phyloP scores from a whole-genome alignment of 2,329 filamentous ascomycete genomes.

The Nemania bipapillata region DNA sequence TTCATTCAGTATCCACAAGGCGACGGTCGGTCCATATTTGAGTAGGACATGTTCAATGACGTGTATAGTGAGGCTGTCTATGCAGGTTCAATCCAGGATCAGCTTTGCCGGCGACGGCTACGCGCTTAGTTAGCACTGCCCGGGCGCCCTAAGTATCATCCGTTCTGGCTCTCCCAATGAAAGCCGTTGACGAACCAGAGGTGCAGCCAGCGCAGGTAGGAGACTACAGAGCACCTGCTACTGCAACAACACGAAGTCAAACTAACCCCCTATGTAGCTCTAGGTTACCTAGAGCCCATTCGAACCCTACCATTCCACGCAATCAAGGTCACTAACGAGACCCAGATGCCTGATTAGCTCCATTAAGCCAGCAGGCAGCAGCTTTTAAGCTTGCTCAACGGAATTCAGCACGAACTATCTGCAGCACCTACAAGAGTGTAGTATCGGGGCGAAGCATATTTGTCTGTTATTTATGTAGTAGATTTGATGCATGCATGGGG shows the following conservation, averaged over 20 bases:
- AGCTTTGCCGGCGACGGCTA: constrained; percentile 1
- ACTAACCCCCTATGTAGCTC: neutral
- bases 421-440: too few relatives aligned
- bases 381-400: neutral
- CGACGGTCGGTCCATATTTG: neutral
- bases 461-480: constrained; percentile 9
- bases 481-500: too few relatives aligned
- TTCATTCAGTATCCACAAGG: neutral
- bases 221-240: too few relatives aligned
- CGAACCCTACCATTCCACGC: too few relatives aligned
- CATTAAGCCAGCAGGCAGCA: constrained; percentile 5
- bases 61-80: constrained; percentile 31
- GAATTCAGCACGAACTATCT: neutral
- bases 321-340: neutral
- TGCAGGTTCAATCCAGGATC: constrained; percentile 9
- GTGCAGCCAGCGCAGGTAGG: too few relatives aligned
- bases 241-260: neutral
- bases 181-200: neutral
- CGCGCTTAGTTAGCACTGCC: neutral
- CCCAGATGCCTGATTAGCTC: neutral
- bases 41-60: constrained; percentile 26
- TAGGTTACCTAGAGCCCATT: too few relatives aligned
- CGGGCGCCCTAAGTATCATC: neutral
- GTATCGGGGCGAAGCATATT: constrained; percentile 1
- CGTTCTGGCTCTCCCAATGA: constrained; percentile 7